These are phyloP conservation scores for Rhazya stricta DNA, from an alignment of 257 asterid species.

Conservation along the genomic window DNA sequence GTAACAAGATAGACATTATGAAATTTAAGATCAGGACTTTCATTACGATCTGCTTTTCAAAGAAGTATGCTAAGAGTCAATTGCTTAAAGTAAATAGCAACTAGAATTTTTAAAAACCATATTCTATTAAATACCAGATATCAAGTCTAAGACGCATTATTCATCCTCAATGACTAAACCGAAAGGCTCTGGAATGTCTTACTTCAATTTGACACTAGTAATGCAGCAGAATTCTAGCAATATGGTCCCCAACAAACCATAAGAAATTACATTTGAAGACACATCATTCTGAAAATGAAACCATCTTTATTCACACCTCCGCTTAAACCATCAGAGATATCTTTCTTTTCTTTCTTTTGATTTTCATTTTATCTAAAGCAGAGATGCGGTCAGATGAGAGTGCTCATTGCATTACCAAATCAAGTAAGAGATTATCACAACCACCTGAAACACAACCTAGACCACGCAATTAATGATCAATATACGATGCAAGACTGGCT, in stretches of 20 bases:
- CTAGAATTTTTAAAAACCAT: neutral
- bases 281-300: neutral
- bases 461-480: neutral
- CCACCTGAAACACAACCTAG: neutral
- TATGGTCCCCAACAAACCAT: neutral
- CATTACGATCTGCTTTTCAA: neutral
- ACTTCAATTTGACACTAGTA: neutral
- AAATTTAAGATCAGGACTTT: neutral
- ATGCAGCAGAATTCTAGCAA: neutral
- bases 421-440: neutral
- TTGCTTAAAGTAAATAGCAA: neutral
- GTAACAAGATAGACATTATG: neutral
- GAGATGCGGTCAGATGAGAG: neutral
- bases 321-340: neutral
- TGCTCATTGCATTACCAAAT: neutral
- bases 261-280: neutral
- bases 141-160: neutral
- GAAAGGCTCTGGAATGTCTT: neutral
- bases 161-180: neutral
- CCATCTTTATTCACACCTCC: neutral
- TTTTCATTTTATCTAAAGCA: neutral
- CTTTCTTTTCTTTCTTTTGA: neutral
- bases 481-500: neutral
- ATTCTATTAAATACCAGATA: neutral
- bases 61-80: neutral